A percentile compares a stretch with the other conserved stretches of the same genome.
phyloP scores from a whole-genome alignment of 2,329 filamentous ascomycete genomes.

The Parascedosporium putredinis region DNA sequence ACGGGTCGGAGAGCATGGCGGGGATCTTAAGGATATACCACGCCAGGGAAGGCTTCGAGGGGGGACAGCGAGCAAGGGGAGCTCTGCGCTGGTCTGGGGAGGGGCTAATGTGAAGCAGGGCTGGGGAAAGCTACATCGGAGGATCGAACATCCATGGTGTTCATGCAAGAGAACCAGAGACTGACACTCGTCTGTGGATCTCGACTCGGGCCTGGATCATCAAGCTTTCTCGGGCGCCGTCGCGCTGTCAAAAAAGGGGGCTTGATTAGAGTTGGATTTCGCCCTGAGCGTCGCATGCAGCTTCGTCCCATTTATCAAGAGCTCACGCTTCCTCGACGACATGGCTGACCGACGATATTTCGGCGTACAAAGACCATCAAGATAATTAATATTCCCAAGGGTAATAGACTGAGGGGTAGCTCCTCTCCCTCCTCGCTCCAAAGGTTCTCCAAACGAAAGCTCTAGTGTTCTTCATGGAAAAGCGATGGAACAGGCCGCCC shows the following conservation, averaged over 20 bases:
- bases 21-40: neutral
- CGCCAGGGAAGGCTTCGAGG: too few species aligned
- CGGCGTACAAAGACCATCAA: too few species aligned
- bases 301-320: too few species aligned
- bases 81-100: neutral
- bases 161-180: neutral
- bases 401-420: neutral
- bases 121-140: neutral
- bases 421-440: neutral
- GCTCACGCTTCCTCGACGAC: too few species aligned
- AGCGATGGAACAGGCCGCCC: neutral
- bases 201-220: neutral
- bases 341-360: too few species aligned
- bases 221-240: neutral
- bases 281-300: too few species aligned
- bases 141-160: slow-evolving; percentile 1
- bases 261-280: too few species aligned
- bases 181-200: slow-evolving; percentile 3
- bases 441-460: neutral
- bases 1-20: neutral
- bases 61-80: neutral
- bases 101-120: neutral
- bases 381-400: neutral
- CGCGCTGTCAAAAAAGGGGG: neutral
- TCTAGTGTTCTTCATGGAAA: too few species aligned